A percentile compares a stretch with the other conserved stretches of the same genome.
phyloP scores from a whole-genome alignment of 345 rosid genomes.

The Barbarea vulgaris region DNA sequence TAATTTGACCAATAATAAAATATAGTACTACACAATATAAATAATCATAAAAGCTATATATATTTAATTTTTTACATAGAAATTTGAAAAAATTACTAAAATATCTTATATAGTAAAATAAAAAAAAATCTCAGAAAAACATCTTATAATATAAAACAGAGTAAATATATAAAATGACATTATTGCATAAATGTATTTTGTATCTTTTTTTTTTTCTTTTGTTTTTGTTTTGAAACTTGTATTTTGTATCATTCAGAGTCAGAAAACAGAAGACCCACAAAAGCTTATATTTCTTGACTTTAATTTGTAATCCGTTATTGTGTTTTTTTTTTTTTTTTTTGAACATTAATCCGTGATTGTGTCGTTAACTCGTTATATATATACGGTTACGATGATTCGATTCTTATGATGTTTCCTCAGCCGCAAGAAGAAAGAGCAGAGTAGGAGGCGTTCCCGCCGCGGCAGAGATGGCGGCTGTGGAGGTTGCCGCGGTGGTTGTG shows the following conservation, averaged over 20 bases:
- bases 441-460: neutral
- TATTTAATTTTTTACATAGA: too few relatives aligned
- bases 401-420: slow-evolving; percentile 10
- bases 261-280: neutral
- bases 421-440: slow-evolving; percentile 4
- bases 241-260: neutral
- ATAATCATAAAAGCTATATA: too few relatives aligned
- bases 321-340: too few relatives aligned
- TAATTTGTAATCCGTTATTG: neutral
- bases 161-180: neutral
- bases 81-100: too few relatives aligned
- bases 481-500: slow-evolving; percentile 16
- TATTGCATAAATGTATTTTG: neutral
- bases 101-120: too few relatives aligned
- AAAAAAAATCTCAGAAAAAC: too few relatives aligned
- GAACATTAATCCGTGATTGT: too few relatives aligned
- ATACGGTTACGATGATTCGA: neutral
- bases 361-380: neutral
- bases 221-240: too few relatives aligned
- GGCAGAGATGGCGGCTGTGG: neutral
- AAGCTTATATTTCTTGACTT: neutral
- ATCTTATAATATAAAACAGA: too few relatives aligned
- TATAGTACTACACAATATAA: too few relatives aligned
- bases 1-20: too few relatives aligned
- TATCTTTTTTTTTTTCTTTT: too few relatives aligned